phyloP scores from a whole-genome alignment of 768 basidiomycete species.

The Panus rudis region DNA sequence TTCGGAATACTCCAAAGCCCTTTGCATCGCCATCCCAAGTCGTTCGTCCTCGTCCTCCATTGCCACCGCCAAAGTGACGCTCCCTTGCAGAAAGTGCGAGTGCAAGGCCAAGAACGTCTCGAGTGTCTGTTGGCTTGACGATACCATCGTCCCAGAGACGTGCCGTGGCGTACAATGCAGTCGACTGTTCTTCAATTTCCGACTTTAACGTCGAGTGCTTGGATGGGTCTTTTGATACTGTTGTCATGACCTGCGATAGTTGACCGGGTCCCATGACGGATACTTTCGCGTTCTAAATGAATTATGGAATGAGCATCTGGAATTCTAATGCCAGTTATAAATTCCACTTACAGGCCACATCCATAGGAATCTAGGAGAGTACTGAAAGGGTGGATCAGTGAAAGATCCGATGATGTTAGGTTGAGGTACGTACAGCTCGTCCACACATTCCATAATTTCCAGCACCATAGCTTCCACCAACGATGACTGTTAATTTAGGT shows the following conservation, averaged over 20 bases:
- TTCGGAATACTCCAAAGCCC: conserved; percentile 88
- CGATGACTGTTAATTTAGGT: conserved; percentile 88
- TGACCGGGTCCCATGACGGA: conserved; percentile 95
- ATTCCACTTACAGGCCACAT: conserved; percentile 91
- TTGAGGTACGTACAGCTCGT: conserved; percentile 59
- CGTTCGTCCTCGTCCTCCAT: conserved; percentile 22
- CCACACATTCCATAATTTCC: conserved; percentile 97
- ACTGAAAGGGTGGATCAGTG: conserved; percentile 40
- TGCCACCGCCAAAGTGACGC: conserved; percentile 15
- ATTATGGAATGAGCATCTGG: neutral
- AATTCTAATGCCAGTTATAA: neutral
- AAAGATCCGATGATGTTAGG: neutral
- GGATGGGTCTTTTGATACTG: conserved; percentile 77
- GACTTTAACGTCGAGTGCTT: conserved; percentile 69
- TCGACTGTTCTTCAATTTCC: conserved; percentile 86
- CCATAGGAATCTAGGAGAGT: conserved; percentile 92
- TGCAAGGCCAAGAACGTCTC: conserved; percentile 83
- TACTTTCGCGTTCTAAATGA: conserved; percentile 73
- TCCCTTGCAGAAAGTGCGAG: conserved; percentile 67
- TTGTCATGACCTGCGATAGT: conserved; percentile 87
- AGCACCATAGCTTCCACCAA: conserved; percentile 91
- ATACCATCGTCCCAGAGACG: conserved; percentile 95
- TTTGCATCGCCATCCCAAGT: conserved; percentile 68
- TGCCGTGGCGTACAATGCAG: conserved; percentile 81
- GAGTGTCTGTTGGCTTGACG: conserved; percentile 82